A percentile compares a stretch with the other conserved stretches of the same genome.
Evolutionary conservation across 371 early-diverging fungal genomes (phyloP).

Genomic region (Actinomortierella wolfii): DNA sequence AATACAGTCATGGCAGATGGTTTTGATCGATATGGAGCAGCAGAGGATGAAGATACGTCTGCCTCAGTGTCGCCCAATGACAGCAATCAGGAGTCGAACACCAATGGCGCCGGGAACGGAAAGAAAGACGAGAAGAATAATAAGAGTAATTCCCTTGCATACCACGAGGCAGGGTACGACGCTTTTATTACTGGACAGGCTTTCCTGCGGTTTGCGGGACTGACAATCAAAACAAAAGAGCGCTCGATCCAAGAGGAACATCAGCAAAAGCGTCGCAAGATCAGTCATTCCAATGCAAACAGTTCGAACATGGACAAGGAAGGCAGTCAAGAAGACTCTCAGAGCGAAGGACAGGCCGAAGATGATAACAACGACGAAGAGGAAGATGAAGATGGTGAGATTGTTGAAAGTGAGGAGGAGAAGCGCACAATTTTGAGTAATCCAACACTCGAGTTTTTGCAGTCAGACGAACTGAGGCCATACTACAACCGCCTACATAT

Average conservation of each 20-base stretch:
- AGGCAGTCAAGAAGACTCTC: constrained; percentile 3
- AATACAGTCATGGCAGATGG: constrained; percentile 22
- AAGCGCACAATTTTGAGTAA: constrained; percentile 25
- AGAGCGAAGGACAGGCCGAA: background rate
- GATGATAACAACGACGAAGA: constrained; percentile 3
- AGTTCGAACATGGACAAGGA: background rate
- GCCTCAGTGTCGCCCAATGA: background rate
- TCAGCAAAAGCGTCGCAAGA: background rate
- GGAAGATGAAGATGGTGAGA: constrained; percentile 23
- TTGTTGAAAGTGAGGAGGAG: constrained; percentile 18
- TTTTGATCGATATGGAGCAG: constrained; percentile 20
- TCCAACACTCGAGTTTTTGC: constrained; percentile 20
- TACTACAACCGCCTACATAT: constrained; percentile 53
- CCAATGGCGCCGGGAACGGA: background rate
- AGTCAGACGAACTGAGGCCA: constrained; percentile 14
- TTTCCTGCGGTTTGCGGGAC: constrained; percentile 59
- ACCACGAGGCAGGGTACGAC: constrained; percentile 78
- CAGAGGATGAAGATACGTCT: background rate
- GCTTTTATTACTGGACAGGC: constrained; percentile 72
- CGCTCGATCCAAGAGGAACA: background rate
- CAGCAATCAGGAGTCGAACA: background rate
- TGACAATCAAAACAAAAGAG: constrained; percentile 3
- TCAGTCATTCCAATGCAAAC: background rate
- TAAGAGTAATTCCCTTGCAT: background rate
- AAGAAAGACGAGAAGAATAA: background rate